Conservation (phyloP, 176 grass and related monocot genomes). For the Rhynchospora breviuscula region DNA sequence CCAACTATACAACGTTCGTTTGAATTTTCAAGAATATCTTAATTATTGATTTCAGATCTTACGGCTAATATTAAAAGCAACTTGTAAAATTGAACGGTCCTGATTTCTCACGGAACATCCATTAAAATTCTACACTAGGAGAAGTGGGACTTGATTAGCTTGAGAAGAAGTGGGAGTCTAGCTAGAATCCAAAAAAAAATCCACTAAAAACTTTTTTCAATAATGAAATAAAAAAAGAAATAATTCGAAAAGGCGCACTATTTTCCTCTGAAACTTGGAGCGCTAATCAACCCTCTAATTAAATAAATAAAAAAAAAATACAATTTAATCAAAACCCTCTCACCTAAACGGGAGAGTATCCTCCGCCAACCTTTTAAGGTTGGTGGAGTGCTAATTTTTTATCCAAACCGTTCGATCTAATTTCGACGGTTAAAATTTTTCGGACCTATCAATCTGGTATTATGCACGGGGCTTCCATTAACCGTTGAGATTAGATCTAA, state of each 20-base stretch:
- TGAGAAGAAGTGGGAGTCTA: background rate
- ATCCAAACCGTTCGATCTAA: too few species aligned
- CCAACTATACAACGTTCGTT: background rate
- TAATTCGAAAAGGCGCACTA: background rate
- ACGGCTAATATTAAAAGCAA: background rate
- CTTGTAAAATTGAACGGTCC: background rate
- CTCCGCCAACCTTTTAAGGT: too few species aligned
- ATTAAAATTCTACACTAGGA: background rate
- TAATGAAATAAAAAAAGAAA: background rate
- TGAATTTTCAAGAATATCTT: background rate
- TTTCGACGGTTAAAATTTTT: too few species aligned
- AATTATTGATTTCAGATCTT: background rate
- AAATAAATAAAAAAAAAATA: background rate
- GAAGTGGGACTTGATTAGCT: background rate
- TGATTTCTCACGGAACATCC: background rate
- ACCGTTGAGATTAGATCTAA: too few species aligned
- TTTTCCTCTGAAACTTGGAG: background rate
- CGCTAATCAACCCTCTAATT: background rate
- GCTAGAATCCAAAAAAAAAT: constrained; percentile 3
- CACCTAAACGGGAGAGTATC: too few species aligned
- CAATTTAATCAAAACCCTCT: background rate
- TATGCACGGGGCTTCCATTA: too few species aligned
- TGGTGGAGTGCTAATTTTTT: too few species aligned
- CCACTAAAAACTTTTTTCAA: background rate
- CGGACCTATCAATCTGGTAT: too few species aligned